Conservation (phyloP, 495 filamentous ascomycete species). For the Aspergillus sparsus region DNA sequence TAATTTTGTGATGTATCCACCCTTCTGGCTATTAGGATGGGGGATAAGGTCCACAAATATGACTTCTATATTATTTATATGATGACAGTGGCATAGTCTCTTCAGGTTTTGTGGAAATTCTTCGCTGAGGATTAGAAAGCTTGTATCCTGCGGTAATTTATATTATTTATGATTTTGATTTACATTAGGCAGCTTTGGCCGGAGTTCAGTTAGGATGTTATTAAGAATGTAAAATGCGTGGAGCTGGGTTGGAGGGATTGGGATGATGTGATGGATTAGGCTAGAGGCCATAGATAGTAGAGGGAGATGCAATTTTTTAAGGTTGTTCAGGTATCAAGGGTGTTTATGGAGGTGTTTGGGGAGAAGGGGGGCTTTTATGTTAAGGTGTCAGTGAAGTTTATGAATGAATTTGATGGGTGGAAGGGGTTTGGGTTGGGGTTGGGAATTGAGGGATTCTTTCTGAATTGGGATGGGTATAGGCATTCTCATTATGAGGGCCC, state of each 20-base stretch:
- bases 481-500: neutral
- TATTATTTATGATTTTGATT: conserved; percentile 64
- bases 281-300: conserved; percentile 53
- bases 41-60: conserved; percentile 55
- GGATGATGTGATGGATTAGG: conserved; percentile 63
- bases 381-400: conserved; percentile 71
- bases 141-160: conserved; percentile 67
- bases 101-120: conserved; percentile 67
- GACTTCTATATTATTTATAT: conserved; percentile 75
- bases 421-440: conserved; percentile 19
- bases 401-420: conserved; percentile 71
- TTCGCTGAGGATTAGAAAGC: conserved; percentile 62
- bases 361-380: conserved; percentile 66
- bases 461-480: conserved; percentile 14
- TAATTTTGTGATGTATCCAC: conserved; percentile 64
- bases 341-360: conserved; percentile 68
- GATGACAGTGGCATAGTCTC: conserved; percentile 71
- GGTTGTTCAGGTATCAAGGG: conserved; percentile 60
- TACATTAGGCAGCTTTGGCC: conserved; percentile 65
- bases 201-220: conserved; percentile 53
- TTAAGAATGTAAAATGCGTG: conserved; percentile 48
- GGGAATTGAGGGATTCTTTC: conserved; percentile 12
- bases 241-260: conserved; percentile 58
- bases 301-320: conserved; percentile 73
- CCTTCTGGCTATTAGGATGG: conserved; percentile 60